Evolutionary conservation across 1,284 basidiomycete genomes (phyloP), one percentile per base, ranked within the genome.

Genomic region (Ganoderma lingzhi): DNA sequence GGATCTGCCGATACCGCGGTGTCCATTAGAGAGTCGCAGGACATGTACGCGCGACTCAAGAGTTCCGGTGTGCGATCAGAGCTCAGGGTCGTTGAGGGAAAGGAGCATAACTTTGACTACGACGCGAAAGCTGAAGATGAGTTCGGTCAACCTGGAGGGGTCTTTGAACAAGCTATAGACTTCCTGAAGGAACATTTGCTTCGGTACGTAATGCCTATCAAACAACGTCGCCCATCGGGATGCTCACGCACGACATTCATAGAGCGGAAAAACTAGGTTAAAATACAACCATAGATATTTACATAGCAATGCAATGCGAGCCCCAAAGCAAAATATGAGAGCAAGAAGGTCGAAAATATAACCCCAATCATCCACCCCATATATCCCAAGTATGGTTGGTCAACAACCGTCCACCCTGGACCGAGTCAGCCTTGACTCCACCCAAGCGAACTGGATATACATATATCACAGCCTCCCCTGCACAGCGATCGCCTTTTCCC

Each of bases 101-200:
- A 80, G 70, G 87, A 89, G 64, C 90, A 91, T 73, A 86, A 86
- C 0, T 90, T 90, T 69, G 88, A 90, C 75, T 86, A 85, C 71
- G 81, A 78, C 35, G 73, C 80, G 6, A 76, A 76, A 17, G 85
- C 85, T 4, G 86, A 88, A 67, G 78, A 76, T 9, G 67, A 73
- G 48, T 79, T 75, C 55, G 76, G 79, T 3, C 64, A 60, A 14
- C 71, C 79, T 41, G 76, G 76, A 6, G 72, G 73, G 19, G 67
- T 82, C 48, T 85, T 83, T 67, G 81, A 84, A 64, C 66, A 76
- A 32, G 81, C 80, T 55, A 73, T 74, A 3, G 72, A 74, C n/a
- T 83, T 82, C 78, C 76, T 83, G 73, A 58, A 62, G 35, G 45
- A 65, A 10, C 42, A 48, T 12, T 63, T 74, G 19, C 39, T 28